Conservation (phyloP, 192 early-diverging fungal species). For the Powellomyces hirtus region DNA sequence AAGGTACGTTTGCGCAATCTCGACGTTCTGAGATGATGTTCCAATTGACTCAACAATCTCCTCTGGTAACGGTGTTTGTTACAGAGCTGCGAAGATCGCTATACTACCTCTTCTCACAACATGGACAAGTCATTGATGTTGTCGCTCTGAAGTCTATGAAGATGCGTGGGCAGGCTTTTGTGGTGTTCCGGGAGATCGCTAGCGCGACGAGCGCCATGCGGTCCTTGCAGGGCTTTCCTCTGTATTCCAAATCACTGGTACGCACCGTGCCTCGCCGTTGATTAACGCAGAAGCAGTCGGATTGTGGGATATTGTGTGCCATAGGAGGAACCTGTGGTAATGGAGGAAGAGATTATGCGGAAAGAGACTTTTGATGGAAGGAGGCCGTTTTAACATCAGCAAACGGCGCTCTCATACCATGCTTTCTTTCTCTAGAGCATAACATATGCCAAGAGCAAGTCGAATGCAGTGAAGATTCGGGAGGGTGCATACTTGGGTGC, state of each 20-base stretch:
- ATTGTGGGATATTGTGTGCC: neutral
- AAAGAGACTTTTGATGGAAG: slow-evolving; percentile 3
- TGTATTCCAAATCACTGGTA: slow-evolving; percentile 84
- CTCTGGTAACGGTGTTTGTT: neutral
- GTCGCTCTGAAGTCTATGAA: slow-evolving; percentile 76
- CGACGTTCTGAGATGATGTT: neutral
- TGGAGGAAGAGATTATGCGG: neutral
- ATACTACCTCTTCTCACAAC: slow-evolving; percentile 83
- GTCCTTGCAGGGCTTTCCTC: slow-evolving; percentile 80
- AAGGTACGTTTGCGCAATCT: no score
- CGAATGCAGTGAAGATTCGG: slow-evolving; percentile 66
- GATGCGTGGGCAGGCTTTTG: slow-evolving; percentile 93
- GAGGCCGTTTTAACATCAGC: no score
- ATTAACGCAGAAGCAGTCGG: neutral
- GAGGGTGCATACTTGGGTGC: slow-evolving; percentile 56
- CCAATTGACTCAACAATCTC: neutral
- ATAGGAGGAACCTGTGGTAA: neutral
- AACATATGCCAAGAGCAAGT: slow-evolving; percentile 73
- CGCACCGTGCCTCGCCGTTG: no score
- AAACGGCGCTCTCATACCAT: no score
- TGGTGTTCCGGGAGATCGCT: slow-evolving; percentile 84
- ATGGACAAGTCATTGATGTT: slow-evolving; percentile 84
- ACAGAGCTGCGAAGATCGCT: slow-evolving; percentile 69
- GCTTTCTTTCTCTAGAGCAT: slow-evolving; percentile 56
- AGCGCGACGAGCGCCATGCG: slow-evolving; percentile 83